Conservation (phyloP, 75 land plant genomes). For the Pseudotsuga menziesii region DNA sequence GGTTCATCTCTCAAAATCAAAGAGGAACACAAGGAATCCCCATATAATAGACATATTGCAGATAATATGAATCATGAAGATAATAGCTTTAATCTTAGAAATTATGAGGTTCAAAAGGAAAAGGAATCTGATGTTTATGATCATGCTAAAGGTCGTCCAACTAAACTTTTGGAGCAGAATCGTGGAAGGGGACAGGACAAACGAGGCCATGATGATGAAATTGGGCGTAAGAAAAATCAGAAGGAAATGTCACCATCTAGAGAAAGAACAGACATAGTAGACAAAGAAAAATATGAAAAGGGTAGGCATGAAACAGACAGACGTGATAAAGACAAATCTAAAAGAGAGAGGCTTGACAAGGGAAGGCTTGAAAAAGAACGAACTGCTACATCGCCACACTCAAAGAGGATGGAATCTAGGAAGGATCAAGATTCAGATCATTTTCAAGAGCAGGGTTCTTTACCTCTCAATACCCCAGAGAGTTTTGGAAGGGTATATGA, state of each 20-base stretch:
- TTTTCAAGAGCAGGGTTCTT: not conserved
- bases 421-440: not conserved
- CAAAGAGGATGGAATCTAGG: not conserved
- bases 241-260: not conserved
- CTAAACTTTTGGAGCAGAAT: not conserved
- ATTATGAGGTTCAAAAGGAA: not conserved
- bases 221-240: not conserved
- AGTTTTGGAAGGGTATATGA: conserved; percentile 2
- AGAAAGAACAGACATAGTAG: not conserved
- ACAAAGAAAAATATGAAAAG: not conserved
- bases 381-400: not conserved
- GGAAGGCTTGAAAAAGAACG: not conserved
- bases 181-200: not conserved
- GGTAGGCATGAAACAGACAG: conserved; percentile 1
- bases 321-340: not conserved
- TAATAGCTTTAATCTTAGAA: not conserved
- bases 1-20: not conserved
- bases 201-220: not conserved
- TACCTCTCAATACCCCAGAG: not conserved
- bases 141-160: not conserved
- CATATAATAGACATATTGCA: not conserved
- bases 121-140: not conserved
- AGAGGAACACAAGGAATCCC: not conserved
- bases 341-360: not conserved
- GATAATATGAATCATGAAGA: not conserved